phyloP scores from a whole-genome alignment of 495 filamentous ascomycete genomes.

The Bathelium albidoporum region DNA sequence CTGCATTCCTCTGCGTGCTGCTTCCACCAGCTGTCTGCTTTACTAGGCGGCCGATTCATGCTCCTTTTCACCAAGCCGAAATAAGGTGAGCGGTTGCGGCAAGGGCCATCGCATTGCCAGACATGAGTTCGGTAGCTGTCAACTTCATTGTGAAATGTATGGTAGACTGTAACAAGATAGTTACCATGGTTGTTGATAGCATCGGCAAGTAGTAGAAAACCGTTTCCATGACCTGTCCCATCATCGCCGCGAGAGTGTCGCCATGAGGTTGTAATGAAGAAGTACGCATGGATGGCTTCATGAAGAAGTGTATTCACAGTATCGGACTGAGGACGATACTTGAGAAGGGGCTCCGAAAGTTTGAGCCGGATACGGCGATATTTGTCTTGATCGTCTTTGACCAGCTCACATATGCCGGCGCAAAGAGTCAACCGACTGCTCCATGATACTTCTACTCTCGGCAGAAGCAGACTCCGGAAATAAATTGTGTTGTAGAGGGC shows the following conservation, averaged over 20 bases:
- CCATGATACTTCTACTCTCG: slow-evolving; percentile 28
- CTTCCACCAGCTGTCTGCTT: slow-evolving; percentile 27
- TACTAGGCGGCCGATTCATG: slow-evolving; percentile 30
- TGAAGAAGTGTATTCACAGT: slow-evolving; percentile 31
- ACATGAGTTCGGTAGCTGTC: slow-evolving; percentile 30
- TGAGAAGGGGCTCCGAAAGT: slow-evolving; percentile 27
- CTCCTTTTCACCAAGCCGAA: slow-evolving; percentile 30
- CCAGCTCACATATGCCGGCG: slow-evolving; percentile 31
- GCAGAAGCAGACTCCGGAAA: slow-evolving; percentile 25
- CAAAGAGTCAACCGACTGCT: slow-evolving; percentile 28
- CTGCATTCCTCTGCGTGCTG: slow-evolving; percentile 27
- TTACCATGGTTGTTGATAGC: slow-evolving; percentile 27
- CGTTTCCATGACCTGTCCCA: slow-evolving; percentile 28
- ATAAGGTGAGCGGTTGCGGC: slow-evolving; percentile 21
- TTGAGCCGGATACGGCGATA: slow-evolving; percentile 29
- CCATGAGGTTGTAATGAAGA: slow-evolving; percentile 31
- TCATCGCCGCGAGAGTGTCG: slow-evolving; percentile 28
- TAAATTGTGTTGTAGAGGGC: slow-evolving; percentile 26
- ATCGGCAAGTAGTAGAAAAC: slow-evolving; percentile 28
- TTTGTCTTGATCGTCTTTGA: slow-evolving; percentile 23
- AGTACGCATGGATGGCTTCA: slow-evolving; percentile 31
- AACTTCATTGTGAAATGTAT: slow-evolving; percentile 31
- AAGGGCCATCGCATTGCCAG: slow-evolving; percentile 30
- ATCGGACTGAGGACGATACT: slow-evolving; percentile 27
- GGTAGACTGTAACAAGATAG: slow-evolving; percentile 27